Percentiles rank a stretch among this genome's conserved stretches.
phyloP scores from a whole-genome alignment of 2,329 filamentous ascomycete genomes.

The Phymatotrichopsis omnivora region DNA sequence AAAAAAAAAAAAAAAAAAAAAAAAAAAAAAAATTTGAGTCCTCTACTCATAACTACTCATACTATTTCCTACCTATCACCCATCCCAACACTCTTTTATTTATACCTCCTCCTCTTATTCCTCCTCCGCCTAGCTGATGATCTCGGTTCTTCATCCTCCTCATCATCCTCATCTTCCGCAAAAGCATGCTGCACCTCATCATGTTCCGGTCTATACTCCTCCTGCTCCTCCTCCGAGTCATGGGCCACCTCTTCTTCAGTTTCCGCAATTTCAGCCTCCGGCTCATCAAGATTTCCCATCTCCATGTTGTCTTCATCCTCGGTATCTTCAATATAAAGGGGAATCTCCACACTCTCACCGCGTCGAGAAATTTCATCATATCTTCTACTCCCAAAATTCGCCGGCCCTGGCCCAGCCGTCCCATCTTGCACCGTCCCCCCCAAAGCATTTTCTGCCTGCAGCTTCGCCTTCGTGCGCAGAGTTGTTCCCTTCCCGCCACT shows the following conservation, averaged over 20 bases:
- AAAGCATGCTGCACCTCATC: neutral
- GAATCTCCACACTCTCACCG: neutral
- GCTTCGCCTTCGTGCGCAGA: constrained; percentile 15
- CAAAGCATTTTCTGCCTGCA: neutral
- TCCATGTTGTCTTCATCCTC: constrained; percentile 9
- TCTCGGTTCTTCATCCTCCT: constrained; percentile 8
- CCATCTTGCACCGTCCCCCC: neutral
- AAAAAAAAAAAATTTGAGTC: neutral
- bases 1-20: neutral
- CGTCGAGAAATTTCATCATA: neutral
- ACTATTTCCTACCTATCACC: neutral
- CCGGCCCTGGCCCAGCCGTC: neutral
- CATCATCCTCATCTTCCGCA: neutral
- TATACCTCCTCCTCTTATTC: neutral
- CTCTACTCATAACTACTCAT: neutral
- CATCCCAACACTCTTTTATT: constrained; percentile 10
- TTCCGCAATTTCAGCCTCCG: neutral
- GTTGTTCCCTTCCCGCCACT: constrained; percentile 25
- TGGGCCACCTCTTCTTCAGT: constrained; percentile 5
- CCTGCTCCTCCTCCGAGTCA: constrained; percentile 15
- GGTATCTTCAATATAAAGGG: neutral
- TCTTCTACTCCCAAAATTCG: neutral
- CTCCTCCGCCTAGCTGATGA: constrained; percentile 13
- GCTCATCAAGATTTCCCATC: constrained; percentile 3
- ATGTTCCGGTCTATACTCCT: constrained; percentile 4